Percentiles rank a stretch among this genome's conserved stretches.
These are phyloP conservation scores for Paraurostyla sp. DNA, from an alignment of 73 alveolate species.

Conservation along the genomic window DNA sequence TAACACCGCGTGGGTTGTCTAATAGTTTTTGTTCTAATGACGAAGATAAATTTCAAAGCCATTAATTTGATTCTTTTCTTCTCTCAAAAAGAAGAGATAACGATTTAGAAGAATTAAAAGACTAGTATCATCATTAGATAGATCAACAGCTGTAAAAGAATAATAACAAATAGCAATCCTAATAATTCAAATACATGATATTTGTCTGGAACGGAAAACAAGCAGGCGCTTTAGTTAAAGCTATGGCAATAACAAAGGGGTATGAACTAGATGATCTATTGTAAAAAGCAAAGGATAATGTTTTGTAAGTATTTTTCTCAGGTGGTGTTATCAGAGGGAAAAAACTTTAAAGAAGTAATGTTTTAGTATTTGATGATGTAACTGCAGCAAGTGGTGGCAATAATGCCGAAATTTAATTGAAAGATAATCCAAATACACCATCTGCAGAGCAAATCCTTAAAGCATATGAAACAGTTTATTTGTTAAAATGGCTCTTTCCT, in stretches of 20 bases:
- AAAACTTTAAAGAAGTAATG: slow-evolving; percentile 83
- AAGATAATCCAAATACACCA: slow-evolving; percentile 80
- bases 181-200: slow-evolving; percentile 91
- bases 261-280: slow-evolving; percentile 91
- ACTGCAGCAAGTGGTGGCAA: no score
- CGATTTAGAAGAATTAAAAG: slow-evolving; percentile 65
- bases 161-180: not conserved
- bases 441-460: slow-evolving; percentile 82
- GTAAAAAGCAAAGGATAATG: slow-evolving; percentile 75
- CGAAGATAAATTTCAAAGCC: slow-evolving; percentile 56
- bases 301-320: slow-evolving; percentile 81
- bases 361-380: slow-evolving; percentile 72
- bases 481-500: slow-evolving; percentile 93
- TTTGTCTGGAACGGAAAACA: slow-evolving; percentile 98
- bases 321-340: slow-evolving; percentile 95
- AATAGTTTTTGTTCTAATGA: slow-evolving; percentile 85
- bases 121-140: not conserved
- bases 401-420: no score
- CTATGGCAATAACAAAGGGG: slow-evolving; percentile 94
- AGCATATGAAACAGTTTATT: slow-evolving; percentile 91
- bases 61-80: slow-evolving; percentile 84
- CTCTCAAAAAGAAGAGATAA: slow-evolving; percentile 78
- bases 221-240: slow-evolving; percentile 91
- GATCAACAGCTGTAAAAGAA: not conserved
- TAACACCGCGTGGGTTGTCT: slow-evolving; percentile 98